Evolutionary conservation across 164 flowering plant species (phyloP), one percentile per base, ranked within the genome.

Genomic region (Nelumbo lutea): DNA sequence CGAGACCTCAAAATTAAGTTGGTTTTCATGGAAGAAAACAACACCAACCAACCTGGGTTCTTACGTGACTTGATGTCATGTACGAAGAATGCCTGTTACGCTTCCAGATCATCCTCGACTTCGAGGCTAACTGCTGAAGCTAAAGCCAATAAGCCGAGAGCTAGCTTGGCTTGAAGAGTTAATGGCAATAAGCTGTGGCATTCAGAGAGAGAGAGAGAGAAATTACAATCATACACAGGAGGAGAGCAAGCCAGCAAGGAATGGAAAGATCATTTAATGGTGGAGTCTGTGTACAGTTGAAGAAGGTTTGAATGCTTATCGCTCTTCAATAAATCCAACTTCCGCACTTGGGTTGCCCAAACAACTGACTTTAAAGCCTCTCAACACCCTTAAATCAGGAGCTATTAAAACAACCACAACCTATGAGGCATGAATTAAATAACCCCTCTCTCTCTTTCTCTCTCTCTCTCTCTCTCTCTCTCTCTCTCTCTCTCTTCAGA

Each of bases 271-370:
- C 77, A 82, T 71, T 84, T 63, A 84, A 83, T 84, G 75, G 47
- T 43, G 68, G 76, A 70, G 77, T 61, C 46, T 61, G 80, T 45
- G 72, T 72, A 75, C 86, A 77, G 87, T 82, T 86, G 86, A 82
- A 81, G 78, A 67, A 71, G 73, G 82, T 67, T 80, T 81, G 81
- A 82, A 84, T 83, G 82, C 81, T 27, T 59, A 67, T 63, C 56
- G 55, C 72, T 71, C 77, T 78, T 79, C 61, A 79, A 78, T 81
- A 80, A 84, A 82, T 82, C 80, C 82, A 79, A 75, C 83, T 77
- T 83, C 86, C 83, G 40, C 68, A 80, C 68, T 78, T 80, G 77
- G 84, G 77, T 84, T 79, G 73, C 80, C 77, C 75, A 71, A 74
- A 71, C 72, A 78, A 71, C 77, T 59, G 59, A 62, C 75, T 77